Evolutionary conservation across 805 yeast genomes (phyloP).

Genomic region (Priceomyces carsonii): DNA sequence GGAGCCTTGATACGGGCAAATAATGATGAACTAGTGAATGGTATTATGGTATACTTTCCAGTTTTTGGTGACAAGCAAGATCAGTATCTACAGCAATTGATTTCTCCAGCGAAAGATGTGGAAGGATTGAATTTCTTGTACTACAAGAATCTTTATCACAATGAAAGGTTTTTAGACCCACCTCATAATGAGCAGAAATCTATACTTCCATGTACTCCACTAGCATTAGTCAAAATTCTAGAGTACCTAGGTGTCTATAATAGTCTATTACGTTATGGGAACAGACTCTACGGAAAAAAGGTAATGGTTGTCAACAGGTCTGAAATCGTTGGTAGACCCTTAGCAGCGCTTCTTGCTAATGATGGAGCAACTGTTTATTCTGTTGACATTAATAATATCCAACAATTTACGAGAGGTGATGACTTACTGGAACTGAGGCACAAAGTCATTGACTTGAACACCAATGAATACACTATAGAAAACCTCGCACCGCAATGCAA

Average conservation of each 20-base stretch:
- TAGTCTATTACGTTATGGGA: slow-evolving; percentile 78
- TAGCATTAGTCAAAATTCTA: slow-evolving; percentile 89
- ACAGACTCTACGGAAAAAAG: slow-evolving; percentile 90
- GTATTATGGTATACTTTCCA: slow-evolving; percentile 97
- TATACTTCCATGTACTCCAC: slow-evolving; percentile 93
- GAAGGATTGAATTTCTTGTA: slow-evolving; percentile 92
- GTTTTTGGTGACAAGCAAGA: slow-evolving; percentile 95
- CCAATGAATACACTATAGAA: slow-evolving; percentile 52
- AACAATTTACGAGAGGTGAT: slow-evolving; percentile 91
- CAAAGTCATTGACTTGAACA: slow-evolving; percentile 61
- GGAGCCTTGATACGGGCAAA: slow-evolving; percentile 83
- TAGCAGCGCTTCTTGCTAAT: slow-evolving; percentile 93
- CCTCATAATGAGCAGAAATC: slow-evolving; percentile 69
- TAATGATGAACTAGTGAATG: slow-evolving; percentile 71
- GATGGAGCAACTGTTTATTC: slow-evolving; percentile 98
- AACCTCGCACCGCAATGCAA: slow-evolving; percentile 75
- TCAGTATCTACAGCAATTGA: slow-evolving; percentile 92
- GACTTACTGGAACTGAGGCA: slow-evolving; percentile 81
- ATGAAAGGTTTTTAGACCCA: slow-evolving; percentile 78
- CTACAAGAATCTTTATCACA: slow-evolving; percentile 93
- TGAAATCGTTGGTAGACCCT: slow-evolving; percentile 96
- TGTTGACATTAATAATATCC: slow-evolving; percentile 83
- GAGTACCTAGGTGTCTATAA: slow-evolving; percentile 91
- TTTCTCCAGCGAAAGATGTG: slow-evolving; percentile 89
- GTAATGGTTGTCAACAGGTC: slow-evolving; percentile 89